Percentiles rank a stretch among this genome's conserved stretches.
phyloP scores from a whole-genome alignment of 2,329 filamentous ascomycete genomes.

The Orbilia blumenaviensis region DNA sequence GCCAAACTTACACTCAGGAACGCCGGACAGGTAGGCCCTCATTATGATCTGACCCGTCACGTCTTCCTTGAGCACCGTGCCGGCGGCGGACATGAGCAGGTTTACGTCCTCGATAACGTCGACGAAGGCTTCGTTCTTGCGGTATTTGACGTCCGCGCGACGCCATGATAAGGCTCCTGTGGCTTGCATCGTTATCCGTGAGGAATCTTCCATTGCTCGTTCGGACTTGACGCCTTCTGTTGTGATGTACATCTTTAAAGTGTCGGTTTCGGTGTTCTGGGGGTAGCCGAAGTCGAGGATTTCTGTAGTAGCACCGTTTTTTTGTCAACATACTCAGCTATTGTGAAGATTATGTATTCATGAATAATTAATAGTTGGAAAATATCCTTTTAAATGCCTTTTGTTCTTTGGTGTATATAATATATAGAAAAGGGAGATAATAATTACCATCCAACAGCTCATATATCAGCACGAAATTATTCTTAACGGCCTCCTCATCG shows the following conservation, averaged over 20 bases:
- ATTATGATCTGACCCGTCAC: slow-evolving; percentile 98
- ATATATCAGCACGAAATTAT: slow-evolving; percentile 98
- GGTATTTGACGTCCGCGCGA: slow-evolving; percentile 96
- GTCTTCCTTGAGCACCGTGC: slow-evolving; percentile 91
- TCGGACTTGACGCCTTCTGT: slow-evolving; percentile 98
- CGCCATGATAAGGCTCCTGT: slow-evolving; percentile 97
- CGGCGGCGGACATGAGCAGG: slow-evolving; percentile 94
- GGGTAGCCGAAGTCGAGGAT: slow-evolving; percentile 99
- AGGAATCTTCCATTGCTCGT: slow-evolving; percentile 82
- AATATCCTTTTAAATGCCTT: too few species aligned
- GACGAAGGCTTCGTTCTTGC: slow-evolving; percentile 99
- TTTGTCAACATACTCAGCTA: neutral
- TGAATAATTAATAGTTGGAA: too few species aligned
- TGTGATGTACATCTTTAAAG: slow-evolving; percentile 99
- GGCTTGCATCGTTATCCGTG: slow-evolving; percentile 97
- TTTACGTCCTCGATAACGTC: slow-evolving; percentile 99
- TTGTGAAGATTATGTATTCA: too few species aligned
- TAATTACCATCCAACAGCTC: slow-evolving; percentile 96
- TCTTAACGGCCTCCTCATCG: slow-evolving; percentile 99
- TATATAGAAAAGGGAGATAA: slow-evolving; percentile 32
- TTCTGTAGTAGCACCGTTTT: slow-evolving; percentile 67
- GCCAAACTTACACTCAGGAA: slow-evolving; percentile 98
- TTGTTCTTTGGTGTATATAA: neutral
- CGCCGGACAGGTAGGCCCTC: slow-evolving; percentile 95
- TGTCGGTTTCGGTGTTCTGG: slow-evolving; percentile 98